Conservation (phyloP, 495 filamentous ascomycete genomes). For the Penicillium angulare region DNA sequence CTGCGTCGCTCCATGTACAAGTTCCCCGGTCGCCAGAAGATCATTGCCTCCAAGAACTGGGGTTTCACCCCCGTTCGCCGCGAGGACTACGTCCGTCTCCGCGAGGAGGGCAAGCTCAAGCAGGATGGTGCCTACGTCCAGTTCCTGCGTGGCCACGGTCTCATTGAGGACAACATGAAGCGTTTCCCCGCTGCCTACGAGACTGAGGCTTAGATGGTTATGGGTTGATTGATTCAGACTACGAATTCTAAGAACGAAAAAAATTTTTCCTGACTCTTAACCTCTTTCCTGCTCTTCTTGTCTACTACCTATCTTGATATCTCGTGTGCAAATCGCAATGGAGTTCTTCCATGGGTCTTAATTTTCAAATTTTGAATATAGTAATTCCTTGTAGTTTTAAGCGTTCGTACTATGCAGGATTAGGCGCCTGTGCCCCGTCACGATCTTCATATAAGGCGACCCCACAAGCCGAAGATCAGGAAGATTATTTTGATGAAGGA, state of each 20-base stretch:
- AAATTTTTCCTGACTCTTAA: slow-evolving; percentile 28
- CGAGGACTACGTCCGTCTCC: slow-evolving; percentile 92
- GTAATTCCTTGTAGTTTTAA: not conserved
- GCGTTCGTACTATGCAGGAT: too few species aligned
- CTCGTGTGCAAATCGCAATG: slow-evolving; percentile 26
- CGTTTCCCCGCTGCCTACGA: slow-evolving; percentile 90
- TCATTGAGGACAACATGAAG: slow-evolving; percentile 80
- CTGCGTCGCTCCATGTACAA: slow-evolving; percentile 99
- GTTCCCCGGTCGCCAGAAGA: slow-evolving; percentile 99
- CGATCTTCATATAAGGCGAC: too few species aligned
- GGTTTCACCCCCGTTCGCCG: slow-evolving; percentile 97
- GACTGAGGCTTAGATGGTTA: slow-evolving; percentile 47
- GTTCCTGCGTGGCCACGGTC: slow-evolving; percentile 91
- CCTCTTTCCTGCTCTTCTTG: slow-evolving; percentile 13
- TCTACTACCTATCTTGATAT: slow-evolving; percentile 27
- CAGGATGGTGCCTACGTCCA: slow-evolving; percentile 98
- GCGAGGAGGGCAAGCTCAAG: slow-evolving; percentile 83
- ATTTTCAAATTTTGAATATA: too few species aligned
- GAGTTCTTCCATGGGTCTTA: slow-evolving; percentile 30
- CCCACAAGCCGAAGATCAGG: too few species aligned
- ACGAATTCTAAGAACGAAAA: slow-evolving; percentile 29
- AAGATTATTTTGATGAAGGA: too few species aligned
- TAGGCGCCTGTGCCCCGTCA: too few species aligned
- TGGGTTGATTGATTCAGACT: slow-evolving; percentile 27
- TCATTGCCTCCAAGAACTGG: slow-evolving; percentile 99